Evolutionary conservation across 495 filamentous ascomycete species (phyloP), one percentile per base, ranked within the genome.

Genomic region (Talaromyces liani): DNA sequence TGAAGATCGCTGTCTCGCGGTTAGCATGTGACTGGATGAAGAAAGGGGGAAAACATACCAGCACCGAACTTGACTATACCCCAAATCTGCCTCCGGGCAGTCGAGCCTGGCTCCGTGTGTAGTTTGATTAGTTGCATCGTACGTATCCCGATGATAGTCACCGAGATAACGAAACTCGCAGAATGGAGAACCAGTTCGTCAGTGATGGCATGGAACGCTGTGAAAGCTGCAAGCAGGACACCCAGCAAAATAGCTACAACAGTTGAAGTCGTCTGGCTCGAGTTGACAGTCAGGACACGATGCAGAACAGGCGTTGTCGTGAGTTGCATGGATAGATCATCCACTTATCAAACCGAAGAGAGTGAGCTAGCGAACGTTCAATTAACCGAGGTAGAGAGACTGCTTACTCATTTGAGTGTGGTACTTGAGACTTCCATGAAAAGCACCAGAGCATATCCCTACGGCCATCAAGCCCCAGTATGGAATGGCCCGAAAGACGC

Each of bases 381-480:
- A 6, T 16, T 54, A 0, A 27, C 20, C 0, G 10, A 16, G 49
- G 60, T 1, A 64, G 20, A 0, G 64, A 56, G 41, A 70, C 6
- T 6, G 67, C 3, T 49, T 72, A 80, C 78, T 74, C 79, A 84
- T 85, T 65, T 85, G 81, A 6, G 79, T 78, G 58, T 81, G 75
- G 59, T 85, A 84, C 57, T 80, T 81, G 12, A 86, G 65, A 2
- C 77, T 77, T 7, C 78, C 70, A 65, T 88, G 85, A 65, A 79
- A 88, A 61, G 74, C 67, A 14, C 68, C 72, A 1, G 81, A 84
- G 39, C 76, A 74, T n/a, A 86, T 61, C 10, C 85, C 85, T 4
- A 88, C 81, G n/a, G 73, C 70, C n/a, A 84, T 72, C 22, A 88
- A 72, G 2, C 78, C 82, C 61, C 74, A 73, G 65, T 84, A 82